Base-by-base conservation (phyloP, 2,329 filamentous ascomycete species). In the Metarhizium humberi region DNA sequence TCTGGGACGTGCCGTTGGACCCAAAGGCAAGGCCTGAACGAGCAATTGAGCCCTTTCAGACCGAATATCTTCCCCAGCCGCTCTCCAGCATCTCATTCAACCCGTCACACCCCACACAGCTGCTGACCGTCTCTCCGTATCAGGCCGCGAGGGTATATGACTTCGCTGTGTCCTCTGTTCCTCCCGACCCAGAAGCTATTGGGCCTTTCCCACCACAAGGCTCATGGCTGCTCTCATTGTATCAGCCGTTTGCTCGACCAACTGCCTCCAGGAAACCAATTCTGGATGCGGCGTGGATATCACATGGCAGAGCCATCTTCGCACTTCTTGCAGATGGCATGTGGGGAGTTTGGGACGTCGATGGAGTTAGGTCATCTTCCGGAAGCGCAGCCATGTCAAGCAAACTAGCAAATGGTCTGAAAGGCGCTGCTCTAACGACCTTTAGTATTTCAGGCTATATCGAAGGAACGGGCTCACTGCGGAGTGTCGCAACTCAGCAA, bases 341-440 rank as follows among this genome's bases (percentile, higher is more conserved):
- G 64, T 86, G 84, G 84, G 84, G 81, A 14, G 79, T 86, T 38
- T 86, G 83, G 83, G 83, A 86, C 61, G 75, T 86, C 48, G 80
- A 85, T 58, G 80, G 81, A 7, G 74, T 74, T 34, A 78, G 78
- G 43, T 78, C 80, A 2, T 66, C 75, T 40, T 62, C 65, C 13
- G 58, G 69, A 11, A 66, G 74, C 50, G 66, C 74, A 56, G 65
- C 73, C 0, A 66, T 82, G 4, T 74, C 81, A 29, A 76, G 72
- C 45, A 80, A 76, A 60, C 69, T 79, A 36, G 74, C 74, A 55
- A 69, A 75, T 51, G 79, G 80, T 6, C 73, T 83, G 38, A 74
- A 75, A 18, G 82, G 82, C 40, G 80, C 81, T 2, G 80, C 81
- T 2, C 68, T 82, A 56, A 83, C 83, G 16, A 66, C 74, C 7